Conservation (phyloP, 2,329 filamentous ascomycete species). For the Venturia pyrina region DNA sequence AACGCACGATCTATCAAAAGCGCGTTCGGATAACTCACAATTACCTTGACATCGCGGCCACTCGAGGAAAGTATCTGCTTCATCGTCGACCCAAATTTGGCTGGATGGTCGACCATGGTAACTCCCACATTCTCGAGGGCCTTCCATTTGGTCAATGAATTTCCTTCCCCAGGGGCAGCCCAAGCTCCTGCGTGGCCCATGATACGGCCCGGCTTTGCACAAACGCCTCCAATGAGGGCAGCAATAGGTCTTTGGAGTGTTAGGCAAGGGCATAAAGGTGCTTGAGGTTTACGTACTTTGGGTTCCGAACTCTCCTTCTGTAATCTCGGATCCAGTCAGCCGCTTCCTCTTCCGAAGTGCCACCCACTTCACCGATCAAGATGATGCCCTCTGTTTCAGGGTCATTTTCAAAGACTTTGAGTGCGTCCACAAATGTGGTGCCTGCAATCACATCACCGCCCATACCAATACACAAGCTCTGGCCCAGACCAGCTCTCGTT, state of each 20-base stretch:
- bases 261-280: constrained; percentile 14
- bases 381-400: constrained; percentile 61
- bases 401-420: constrained; percentile 57
- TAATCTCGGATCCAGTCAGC: constrained; percentile 66
- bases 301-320: constrained; percentile 42
- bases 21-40: constrained; percentile 19
- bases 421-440: constrained; percentile 62
- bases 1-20: too few relatives aligned
- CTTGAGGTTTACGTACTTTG: constrained; percentile 44
- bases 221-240: constrained; percentile 57
- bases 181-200: constrained; percentile 79
- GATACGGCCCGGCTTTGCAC: constrained; percentile 52
- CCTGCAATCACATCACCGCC: constrained; percentile 67
- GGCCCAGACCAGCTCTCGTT: constrained; percentile 62
- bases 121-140: constrained; percentile 57
- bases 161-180: constrained; percentile 54
- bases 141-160: constrained; percentile 54
- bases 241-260: constrained; percentile 51
- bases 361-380: constrained; percentile 63
- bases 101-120: constrained; percentile 64
- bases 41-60: constrained; percentile 30
- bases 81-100: constrained; percentile 61
- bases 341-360: constrained; percentile 58
- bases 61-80: constrained; percentile 43
- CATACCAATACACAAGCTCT: constrained; percentile 68